Base-by-base conservation (phyloP, 2,329 filamentous ascomycete genomes). In the Verticillium zaregamsianum region DNA sequence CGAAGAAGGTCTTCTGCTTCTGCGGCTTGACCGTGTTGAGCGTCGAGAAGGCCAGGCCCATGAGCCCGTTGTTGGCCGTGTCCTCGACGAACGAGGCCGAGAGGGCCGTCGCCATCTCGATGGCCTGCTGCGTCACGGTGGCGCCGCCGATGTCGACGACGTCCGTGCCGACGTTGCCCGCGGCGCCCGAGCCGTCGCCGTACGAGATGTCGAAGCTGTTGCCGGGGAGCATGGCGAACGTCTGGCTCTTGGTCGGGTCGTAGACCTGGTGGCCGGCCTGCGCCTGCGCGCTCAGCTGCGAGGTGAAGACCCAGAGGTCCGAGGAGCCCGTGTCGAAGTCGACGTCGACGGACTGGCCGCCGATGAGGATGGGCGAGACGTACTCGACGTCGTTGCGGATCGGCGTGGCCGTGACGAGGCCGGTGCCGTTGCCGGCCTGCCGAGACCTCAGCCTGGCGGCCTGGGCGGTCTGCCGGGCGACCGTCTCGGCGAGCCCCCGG, bases 291-390 rank as follows among this genome's bases (percentile, higher is more conserved):
- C 81, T 70, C 40, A 91, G 81, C 60, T 81, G 71, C 17, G 84
- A 86, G 76, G 84, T 90, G 77, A 92, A 90, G 25, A 90, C 84
- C 89, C 89, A 92, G 77, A 91, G 80, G 73, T 92, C 90, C 14
- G 89, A 84, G 2, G 89, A 91, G 61, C 90, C 90, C n/a, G 88
- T 89, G 74, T 92, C 90, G 70, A 92, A 90, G 72, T 91, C 86
- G 71, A 92, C 76, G 69, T 87, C 85, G 62, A 92, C 69, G 5
- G 80, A 82, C 75, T 92, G 89, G 5, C 86, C 87, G 63, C 90
- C 90, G 65, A 92, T 83, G n/a, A 72, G 82, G 59, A 92, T 86
- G 0, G 88, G 87, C 0, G 87, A 84, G 14, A 93, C 81, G 69
- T 91, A 93, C 63, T 91, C 86, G 57, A 84, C 80, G 69, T 90